Base-by-base conservation (phyloP, 2,329 filamentous ascomycete species). In the Aspergillus sp. region DNA sequence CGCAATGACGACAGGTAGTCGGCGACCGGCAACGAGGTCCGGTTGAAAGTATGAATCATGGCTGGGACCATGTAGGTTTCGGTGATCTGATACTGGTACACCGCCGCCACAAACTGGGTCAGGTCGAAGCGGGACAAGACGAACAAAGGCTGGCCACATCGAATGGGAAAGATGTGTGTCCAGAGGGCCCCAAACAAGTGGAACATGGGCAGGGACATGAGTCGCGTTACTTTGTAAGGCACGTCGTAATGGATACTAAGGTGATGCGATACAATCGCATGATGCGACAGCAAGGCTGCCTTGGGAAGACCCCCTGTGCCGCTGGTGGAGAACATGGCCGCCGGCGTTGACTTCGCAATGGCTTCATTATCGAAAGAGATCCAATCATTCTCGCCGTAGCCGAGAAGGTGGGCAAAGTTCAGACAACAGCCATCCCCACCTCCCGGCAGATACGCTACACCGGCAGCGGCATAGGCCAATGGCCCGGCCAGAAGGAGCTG, bases 271-370 rank as follows among this genome's bases (percentile, higher is more conserved):
- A 85, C 75, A 49, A 86, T 78, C 50, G 86, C 86, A 63, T 80
- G 75, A 68, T 89, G 86, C 0, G 84, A 82, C 54, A 87, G 71
- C 63, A 82, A 77, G 5, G 85, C 84, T 0, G 83, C 84, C 68
- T 88, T 88, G 6, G 85, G 85, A 3, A 87, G 70, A 1, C 84
- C 84, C 0, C 85, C 86, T 0, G 85, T 88, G 1, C 85, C 85
- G 50, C 80, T 84, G 61, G 81, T 85, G 66, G 83, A 85, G 58
- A 76, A 78, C 71, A 78, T 79, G 68, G 71, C 82, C 24, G 76
- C 85, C 20, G 73, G 78, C 7, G 80, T 87, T 65, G 71, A 77
- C 67, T 78, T 81, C 65, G 74, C 78, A 55, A 63, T 71, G 22
- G 57, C 68, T 65, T 72, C 77, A 60, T 76, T 73, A 59, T 80